Evolutionary conservation across 495 filamentous ascomycete genomes (phyloP), one percentile per base, ranked within the genome.

Genomic region (Penicillium goetzii): DNA sequence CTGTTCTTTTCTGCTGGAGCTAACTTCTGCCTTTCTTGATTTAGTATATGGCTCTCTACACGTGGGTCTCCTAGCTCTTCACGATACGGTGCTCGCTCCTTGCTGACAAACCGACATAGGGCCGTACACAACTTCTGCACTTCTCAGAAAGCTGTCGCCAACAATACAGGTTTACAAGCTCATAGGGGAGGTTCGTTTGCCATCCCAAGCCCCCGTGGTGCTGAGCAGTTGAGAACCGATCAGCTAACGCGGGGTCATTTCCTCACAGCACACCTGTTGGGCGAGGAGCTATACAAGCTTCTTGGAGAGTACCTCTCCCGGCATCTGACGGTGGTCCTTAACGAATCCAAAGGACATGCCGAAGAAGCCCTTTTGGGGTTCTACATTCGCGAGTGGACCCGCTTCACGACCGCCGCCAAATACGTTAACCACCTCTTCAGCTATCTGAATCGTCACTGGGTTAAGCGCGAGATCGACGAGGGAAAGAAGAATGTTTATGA

Each of bases 111-210:
- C 41, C n/a, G 19, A 58, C 34, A 34, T 66, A 95, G 91, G 28
- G 92, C 94, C 58, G 93, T 99, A 30, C 96, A 99, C 75, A 97
- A 99, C 80, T 99, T 99, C 73, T 99, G 95, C 78, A 98, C 96
- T 58, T 97, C 96, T 32, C 96, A 97, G 73, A 98, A 97, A 76
- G 93, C 92, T 2, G 88, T 93, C 51, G 75, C 69, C 66, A 64
- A 75, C 79, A 70, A 83, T 75, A 71, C 83, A 71, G 55, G 83
- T 74, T 19, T 83, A 73, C 75, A 80, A 59, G 82, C 87, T 54
- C 90, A 95, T 76, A 85, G 93, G 59, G 93, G 93, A 76, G 92
- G 92, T 92, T 78, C 17, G 52, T 33, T 32, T 7, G 3, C 15
- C 19, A 33, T 12, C 14, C n/a, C 23, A 23, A 23, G 19, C 43